phyloP scores from a whole-genome alignment of 768 basidiomycete genomes.

The Aureoboletus auriporus region DNA sequence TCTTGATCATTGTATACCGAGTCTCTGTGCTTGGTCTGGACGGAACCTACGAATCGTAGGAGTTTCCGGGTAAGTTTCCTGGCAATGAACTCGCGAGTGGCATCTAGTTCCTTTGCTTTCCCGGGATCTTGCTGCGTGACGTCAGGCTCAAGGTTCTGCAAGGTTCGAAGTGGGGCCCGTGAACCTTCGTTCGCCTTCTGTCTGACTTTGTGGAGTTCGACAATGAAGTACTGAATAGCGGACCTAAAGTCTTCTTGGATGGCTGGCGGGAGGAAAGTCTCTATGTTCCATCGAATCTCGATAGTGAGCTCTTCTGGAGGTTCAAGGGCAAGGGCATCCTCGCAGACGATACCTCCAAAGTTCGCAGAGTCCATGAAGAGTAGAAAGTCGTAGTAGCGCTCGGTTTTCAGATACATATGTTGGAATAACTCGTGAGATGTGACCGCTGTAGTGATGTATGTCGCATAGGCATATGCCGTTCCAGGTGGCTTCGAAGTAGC shows the following conservation, averaged over 20 bases:
- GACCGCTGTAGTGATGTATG: conserved; percentile 90
- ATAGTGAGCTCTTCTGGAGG: conserved; percentile 65
- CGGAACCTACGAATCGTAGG: conserved; percentile 61
- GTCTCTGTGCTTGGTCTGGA: conserved; percentile 58
- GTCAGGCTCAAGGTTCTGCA: conserved; percentile 65
- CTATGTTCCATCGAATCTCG: conserved; percentile 92
- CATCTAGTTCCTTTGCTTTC: conserved; percentile 67
- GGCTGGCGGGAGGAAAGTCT: conserved; percentile 79
- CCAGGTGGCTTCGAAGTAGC: conserved; percentile 95
- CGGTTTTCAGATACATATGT: conserved; percentile 81
- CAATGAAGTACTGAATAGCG: conserved; percentile 76
- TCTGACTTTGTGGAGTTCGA: conserved; percentile 75
- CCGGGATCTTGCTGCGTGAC: conserved; percentile 60
- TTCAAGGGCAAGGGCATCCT: conserved; percentile 67
- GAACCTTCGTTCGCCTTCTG: conserved; percentile 55
- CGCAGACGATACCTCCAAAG: conserved; percentile 84
- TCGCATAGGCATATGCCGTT: conserved; percentile 92
- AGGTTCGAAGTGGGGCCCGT: conserved; percentile 67
- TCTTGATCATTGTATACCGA: conserved; percentile 52
- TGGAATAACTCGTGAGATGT: conserved; percentile 95
- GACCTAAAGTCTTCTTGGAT: conserved; percentile 74
- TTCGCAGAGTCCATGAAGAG: conserved; percentile 97
- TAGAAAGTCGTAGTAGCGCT: conserved; percentile 89
- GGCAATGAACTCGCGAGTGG: conserved; percentile 70
- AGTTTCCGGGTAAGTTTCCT: conserved; percentile 78